Evolutionary conservation across 805 yeast species (phyloP).

Genomic region (Komagataella mondaviorum): DNA sequence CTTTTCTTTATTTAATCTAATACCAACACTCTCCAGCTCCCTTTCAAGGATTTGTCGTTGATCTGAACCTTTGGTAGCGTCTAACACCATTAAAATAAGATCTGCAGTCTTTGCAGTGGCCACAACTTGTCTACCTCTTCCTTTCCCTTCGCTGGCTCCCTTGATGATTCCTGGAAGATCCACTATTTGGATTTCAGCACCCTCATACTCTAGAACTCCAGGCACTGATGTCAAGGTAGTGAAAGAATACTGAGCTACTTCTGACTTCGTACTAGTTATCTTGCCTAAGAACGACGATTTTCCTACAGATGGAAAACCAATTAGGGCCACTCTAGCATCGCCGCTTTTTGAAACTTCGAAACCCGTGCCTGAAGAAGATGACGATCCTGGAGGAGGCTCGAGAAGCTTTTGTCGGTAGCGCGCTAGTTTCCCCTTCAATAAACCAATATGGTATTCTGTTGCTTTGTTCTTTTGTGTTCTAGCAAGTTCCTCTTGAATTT

Average conservation of each 20-base stretch:
- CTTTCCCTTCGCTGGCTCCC: conserved; percentile 95
- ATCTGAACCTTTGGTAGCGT: conserved; percentile 87
- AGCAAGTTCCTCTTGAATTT: conserved; percentile 86
- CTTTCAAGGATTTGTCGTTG: conserved; percentile 78
- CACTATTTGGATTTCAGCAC: conserved; percentile 95
- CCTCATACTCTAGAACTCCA: conserved; percentile 87
- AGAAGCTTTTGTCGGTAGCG: conserved; percentile 80
- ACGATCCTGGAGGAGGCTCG: conserved; percentile 74
- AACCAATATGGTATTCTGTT: conserved; percentile 92
- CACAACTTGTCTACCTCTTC: conserved; percentile 94
- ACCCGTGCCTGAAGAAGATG: conserved; percentile 59
- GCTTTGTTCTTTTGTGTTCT: conserved; percentile 97
- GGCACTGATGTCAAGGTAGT: conserved; percentile 96
- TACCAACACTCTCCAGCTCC: conserved; percentile 90
- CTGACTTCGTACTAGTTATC: conserved; percentile 88
- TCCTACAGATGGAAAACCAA: conserved; percentile 98
- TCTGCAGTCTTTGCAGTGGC: conserved; percentile 95
- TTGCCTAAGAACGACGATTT: conserved; percentile 82
- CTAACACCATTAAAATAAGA: conserved; percentile 82
- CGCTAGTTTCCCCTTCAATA: conserved; percentile 89
- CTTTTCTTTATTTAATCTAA: conserved; percentile 65
- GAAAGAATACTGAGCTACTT: conserved; percentile 89
- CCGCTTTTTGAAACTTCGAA: conserved; percentile 94
- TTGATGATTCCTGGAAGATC: conserved; percentile 95
- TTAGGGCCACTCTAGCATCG: conserved; percentile 88